These are phyloP conservation scores for Neoascochyta sp. DNA, from an alignment of 2,329 filamentous ascomycete species.

Conservation along the genomic window DNA sequence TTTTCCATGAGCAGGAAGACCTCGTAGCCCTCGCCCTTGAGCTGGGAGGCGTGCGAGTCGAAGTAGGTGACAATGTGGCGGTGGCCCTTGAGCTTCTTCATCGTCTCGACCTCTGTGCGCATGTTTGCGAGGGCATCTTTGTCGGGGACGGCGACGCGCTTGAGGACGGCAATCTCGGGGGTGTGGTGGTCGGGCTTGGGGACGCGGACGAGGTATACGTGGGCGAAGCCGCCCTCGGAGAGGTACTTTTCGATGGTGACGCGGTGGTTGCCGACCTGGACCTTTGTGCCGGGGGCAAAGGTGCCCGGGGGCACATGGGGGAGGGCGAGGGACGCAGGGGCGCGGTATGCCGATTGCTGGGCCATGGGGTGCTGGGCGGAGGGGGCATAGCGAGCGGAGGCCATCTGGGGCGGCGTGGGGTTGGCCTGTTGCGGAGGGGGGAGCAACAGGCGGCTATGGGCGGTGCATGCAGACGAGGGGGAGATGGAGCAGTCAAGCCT, in stretches of 20 bases:
- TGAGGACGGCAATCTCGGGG: slow-evolving; percentile 78
- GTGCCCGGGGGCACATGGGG: slow-evolving; percentile 60
- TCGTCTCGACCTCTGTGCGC: slow-evolving; percentile 98
- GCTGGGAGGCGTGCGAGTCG: slow-evolving; percentile 93
- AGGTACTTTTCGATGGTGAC: slow-evolving; percentile 96
- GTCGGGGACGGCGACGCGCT: slow-evolving; percentile 93
- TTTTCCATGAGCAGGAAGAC: slow-evolving; percentile 98
- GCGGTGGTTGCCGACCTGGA: slow-evolving; percentile 88
- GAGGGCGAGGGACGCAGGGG: slow-evolving; percentile 24
- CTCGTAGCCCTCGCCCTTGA: slow-evolving; percentile 91
- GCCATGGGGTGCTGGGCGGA: slow-evolving; percentile 32
- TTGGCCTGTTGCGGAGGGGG: slow-evolving; percentile 37
- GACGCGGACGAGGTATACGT: slow-evolving; percentile 93
- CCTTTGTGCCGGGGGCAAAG: slow-evolving; percentile 90
- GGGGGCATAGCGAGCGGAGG: slow-evolving; percentile 39
- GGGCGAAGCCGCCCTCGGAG: slow-evolving; percentile 95
- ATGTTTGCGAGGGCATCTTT: slow-evolving; percentile 92
- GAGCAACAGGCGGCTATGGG: slow-evolving; percentile 27
- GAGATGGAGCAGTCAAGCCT: slow-evolving; percentile 8
- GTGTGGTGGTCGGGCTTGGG: slow-evolving; percentile 68
- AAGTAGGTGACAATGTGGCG: slow-evolving; percentile 96
- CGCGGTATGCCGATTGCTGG: slow-evolving; percentile 37
- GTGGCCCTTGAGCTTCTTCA: slow-evolving; percentile 99
- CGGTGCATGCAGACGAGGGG: slow-evolving; percentile 26
- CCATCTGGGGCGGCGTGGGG: slow-evolving; percentile 36